Evolutionary conservation across 1,284 basidiomycete species (phyloP), one percentile per base, ranked within the genome.

Genomic region (Kwoniella shivajii): DNA sequence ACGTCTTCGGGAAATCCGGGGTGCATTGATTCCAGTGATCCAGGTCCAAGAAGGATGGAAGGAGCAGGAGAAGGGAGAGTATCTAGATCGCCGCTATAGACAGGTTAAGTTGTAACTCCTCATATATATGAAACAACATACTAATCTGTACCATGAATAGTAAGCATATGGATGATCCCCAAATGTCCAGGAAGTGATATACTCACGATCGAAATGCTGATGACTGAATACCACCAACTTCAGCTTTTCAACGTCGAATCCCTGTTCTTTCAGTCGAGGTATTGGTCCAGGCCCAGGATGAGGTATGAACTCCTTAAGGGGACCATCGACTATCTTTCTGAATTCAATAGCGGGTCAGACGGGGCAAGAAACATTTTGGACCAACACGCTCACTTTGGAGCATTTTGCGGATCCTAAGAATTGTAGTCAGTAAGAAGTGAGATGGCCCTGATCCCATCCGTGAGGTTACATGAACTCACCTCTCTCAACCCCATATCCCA

Each of bases 401-500:
- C 39, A 34, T 56, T 52, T 34, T 57, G 56, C 4, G 59, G 54
- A 45, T 63, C 66, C 47, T 54, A 27, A n/a, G 4, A 3, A 11
- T 11, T 30, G 6, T 18, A 18, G 22, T 36, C 29, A 48, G 29
- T 22, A 31, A 11, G 20, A 26, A 16, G 43, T 2, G 6, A 29
- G 11, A 6, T 14, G 43, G 16, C 20, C 1, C 18, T 30, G 13
- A 29, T 29, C 43, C 11, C 13, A n/a, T 36, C 18, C 14, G 4
- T 6, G 18, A 14, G 3, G 14, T 14, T 4, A 43, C 3, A 3
- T n/a, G 1, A 1, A 42, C 37, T 41, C 39, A 42, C 49, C 49
- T 52, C 47, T 20, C 53, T 56, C 27, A 61, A 22, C 6, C 66
- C 66, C 39, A 68, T 39, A 54, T 68, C 66, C 45, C 55, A 68